Conservation (phyloP, 805 yeast species). For the Lipomyces kockii region DNA sequence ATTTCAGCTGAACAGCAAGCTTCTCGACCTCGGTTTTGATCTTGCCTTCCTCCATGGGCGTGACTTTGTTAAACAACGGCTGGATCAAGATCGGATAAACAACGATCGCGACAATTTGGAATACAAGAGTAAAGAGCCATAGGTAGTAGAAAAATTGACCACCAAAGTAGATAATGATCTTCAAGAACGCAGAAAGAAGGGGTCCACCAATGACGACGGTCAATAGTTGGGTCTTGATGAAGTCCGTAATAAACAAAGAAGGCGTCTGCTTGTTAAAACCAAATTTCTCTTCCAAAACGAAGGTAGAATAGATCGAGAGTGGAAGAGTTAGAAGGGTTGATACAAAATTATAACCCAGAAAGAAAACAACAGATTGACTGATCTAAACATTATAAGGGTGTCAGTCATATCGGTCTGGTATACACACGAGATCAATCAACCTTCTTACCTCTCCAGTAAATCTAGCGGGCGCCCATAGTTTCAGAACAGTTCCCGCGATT, state of each 20-base stretch:
- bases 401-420: background rate
- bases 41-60: constrained; percentile 89
- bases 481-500: constrained; percentile 50
- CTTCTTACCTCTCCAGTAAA: constrained; percentile 50
- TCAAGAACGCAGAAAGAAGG: constrained; percentile 71
- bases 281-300: constrained; percentile 87
- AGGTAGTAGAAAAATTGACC: constrained; percentile 80
- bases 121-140: constrained; percentile 68
- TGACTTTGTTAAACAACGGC: constrained; percentile 89
- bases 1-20: constrained; percentile 72
- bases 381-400: constrained; percentile 42
- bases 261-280: constrained; percentile 90
- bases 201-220: constrained; percentile 70
- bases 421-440: background rate
- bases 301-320: constrained; percentile 71
- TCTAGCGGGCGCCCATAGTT: constrained; percentile 45
- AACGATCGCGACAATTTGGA: constrained; percentile 69
- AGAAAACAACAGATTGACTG: constrained; percentile 72
- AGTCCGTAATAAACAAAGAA: constrained; percentile 73
- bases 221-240: constrained; percentile 62
- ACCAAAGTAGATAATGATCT: constrained; percentile 79
- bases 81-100: constrained; percentile 83
- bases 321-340: constrained; percentile 68
- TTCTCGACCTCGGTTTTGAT: constrained; percentile 79
- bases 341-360: constrained; percentile 55